Conservation (phyloP, 306 rosid species). For the Pyrus communis region DNA sequence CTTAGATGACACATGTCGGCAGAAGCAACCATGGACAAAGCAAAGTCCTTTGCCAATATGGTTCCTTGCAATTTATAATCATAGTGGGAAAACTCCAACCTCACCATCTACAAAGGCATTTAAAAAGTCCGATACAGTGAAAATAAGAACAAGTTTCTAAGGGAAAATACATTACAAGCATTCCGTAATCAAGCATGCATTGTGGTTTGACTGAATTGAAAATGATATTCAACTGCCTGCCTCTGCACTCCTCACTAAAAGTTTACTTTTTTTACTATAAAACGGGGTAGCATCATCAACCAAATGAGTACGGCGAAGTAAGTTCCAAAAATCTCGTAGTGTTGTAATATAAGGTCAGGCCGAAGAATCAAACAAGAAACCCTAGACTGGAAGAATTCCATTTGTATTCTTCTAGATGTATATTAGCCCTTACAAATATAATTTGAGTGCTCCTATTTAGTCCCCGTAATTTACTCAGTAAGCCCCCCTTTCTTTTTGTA, state of each 20-base stretch:
- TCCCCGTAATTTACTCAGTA: not conserved
- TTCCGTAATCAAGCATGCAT: not conserved
- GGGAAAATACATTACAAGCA: not conserved
- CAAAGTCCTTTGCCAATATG: slow-evolving; percentile 82
- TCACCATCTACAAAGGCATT: slow-evolving; percentile 45
- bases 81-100: slow-evolving; percentile 78
- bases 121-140: not conserved
- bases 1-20: slow-evolving; percentile 55
- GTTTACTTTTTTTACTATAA: no score
- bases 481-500: not conserved
- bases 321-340: not conserved
- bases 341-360: not conserved
- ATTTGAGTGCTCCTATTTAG: not conserved
- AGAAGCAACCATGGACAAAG: slow-evolving; percentile 88
- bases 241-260: not conserved
- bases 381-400: not conserved
- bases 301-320: not conserved
- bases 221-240: not conserved
- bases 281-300: not conserved
- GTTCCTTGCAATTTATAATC: slow-evolving; percentile 61
- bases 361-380: not conserved
- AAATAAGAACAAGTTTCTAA: slow-evolving; percentile 10
- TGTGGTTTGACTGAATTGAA: not conserved
- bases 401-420: not conserved
- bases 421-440: not conserved